Evolutionary conservation across 23 red algal species (phyloP).

Genomic region (Gracilaria vermiculophylla): DNA sequence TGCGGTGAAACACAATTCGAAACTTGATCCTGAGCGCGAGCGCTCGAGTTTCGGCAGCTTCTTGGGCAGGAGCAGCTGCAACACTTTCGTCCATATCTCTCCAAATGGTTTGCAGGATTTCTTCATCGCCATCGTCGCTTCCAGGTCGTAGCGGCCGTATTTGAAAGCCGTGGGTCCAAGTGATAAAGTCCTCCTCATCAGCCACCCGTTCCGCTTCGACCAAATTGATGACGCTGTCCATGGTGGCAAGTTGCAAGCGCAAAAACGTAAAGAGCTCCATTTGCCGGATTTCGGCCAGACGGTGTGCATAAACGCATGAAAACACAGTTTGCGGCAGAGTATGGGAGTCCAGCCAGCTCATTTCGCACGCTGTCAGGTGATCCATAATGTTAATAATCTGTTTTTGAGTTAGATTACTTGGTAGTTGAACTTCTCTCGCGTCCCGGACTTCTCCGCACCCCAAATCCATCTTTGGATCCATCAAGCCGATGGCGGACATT

Average conservation of each 20-base stretch:
- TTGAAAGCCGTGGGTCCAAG: constrained; percentile 59
- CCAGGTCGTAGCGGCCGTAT: constrained; percentile 38
- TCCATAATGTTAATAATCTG: constrained; percentile 70
- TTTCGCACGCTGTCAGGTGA: constrained; percentile 28
- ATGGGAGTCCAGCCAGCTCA: constrained; percentile 64
- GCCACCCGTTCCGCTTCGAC: constrained; percentile 45
- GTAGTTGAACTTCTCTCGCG: constrained; percentile 29
- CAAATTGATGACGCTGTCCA: constrained; percentile 41
- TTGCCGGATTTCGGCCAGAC: constrained; percentile 35
- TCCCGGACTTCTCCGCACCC: constrained; percentile 48
- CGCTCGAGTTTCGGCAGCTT: constrained; percentile 19
- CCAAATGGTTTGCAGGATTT: constrained; percentile 15
- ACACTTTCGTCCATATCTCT: constrained; percentile 28
- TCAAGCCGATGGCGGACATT: constrained; percentile 82
- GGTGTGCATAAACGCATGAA: constrained; percentile 65
- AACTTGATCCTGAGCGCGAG: constrained; percentile 32
- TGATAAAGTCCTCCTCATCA: constrained; percentile 66
- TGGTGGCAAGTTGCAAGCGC: constrained; percentile 50
- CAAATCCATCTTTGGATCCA: constrained; percentile 84
- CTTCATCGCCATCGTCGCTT: constrained; percentile 25
- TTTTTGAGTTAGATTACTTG: constrained; percentile 1
- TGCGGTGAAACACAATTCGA: constrained; percentile 45
- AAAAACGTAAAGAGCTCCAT: constrained; percentile 52
- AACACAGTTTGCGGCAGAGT: constrained; percentile 71
- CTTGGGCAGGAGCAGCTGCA: background rate